Base-by-base conservation (phyloP, 305 asterid species). In the Striga hermonthica region DNA sequence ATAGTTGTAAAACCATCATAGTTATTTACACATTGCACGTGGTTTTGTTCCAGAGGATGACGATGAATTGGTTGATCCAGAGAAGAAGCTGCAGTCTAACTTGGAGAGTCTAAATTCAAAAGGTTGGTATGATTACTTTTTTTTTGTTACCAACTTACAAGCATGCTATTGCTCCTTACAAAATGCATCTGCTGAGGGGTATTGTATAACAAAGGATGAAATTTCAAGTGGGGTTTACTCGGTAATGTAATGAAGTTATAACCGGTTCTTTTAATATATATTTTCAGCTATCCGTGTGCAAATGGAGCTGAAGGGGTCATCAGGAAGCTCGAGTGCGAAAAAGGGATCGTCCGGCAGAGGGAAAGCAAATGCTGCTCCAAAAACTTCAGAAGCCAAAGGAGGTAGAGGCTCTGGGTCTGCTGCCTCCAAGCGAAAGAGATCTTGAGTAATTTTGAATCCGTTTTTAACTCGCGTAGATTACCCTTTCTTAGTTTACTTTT, bases 391-490 rank as follows among this genome's bases (percentile, higher is more conserved):
- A 67, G 67, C 70, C 67, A 84, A 75, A 73, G 82, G 77, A 8
- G 78, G 80, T n/a, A 79, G 82, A 35, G 85, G 85, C 31, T 69
- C 89, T 9, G 84, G 80, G 5, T 49, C 86, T 5, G 62, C 16
- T 49, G 85, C 86, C 43, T 49, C 96, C 9, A 91, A 87, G 87
- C 79, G 95, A 74, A 89, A 87, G 86, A 80, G 94, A 82, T 91
- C 78, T n/a, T n/a, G n/a, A 86, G n/a, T n/a, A n/a, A n/a, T n/a
- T n/a, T n/a, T n/a, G n/a, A n/a, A 50, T 3, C 3, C 38, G 14
- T 49, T 40, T 47, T 9, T 45, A 39, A 39, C 44, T 39, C 44
- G 44, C 8, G 44, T 39, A 39, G n/a, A 39, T 39, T 1, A 39
- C 8, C 44, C 9, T 39, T 39, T 39, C 8, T 39, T 9, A 1